Base-by-base conservation (phyloP, 2,329 filamentous ascomycete genomes). In the Nothopassalora personata region DNA sequence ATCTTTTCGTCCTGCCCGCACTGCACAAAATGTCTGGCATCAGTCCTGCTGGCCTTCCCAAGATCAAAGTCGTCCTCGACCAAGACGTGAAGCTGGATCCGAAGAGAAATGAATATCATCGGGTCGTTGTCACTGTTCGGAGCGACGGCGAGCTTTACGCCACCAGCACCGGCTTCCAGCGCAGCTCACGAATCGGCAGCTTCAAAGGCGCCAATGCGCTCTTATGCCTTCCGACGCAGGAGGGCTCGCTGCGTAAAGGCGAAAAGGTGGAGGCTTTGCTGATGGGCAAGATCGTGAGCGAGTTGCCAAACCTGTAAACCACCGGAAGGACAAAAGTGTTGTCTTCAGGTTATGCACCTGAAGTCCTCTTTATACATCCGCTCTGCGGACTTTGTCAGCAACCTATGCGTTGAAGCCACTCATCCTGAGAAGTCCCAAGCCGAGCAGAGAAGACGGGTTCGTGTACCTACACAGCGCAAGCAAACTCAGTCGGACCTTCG, bases 1-100 rank as follows among this genome's bases (percentile, higher is more conserved):
- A 97, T 70, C 83, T 99, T 1, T 97, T 99, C 73, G 91, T 97
- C 8, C 80, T 99, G 10, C 94, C 94, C 0, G 86, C 89, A 0
- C 76, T 99, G 60, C 91, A 96, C 69, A 86, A 88, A 65, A 80
- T 89, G 66, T 82, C 85, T 10, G 94, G 92, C 0, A 78, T 91
- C 23, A 75, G 75, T 45, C 85, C 85, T 0, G 78, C 79, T 0
- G 91, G 92, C 0, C 76, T 97, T 15, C 86, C 91, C 0, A 84
- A 79, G 53, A 84, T 95, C 0, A 83, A 84, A 1, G 92, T 94
- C 0, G 76, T 79, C 1, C 71, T 97, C 28, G 84, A 85, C 0
- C 86, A 94, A 59, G 84, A 90, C 49, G 85, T 97, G 54, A 75
- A 78, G 0, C 81, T 90, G 56, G 94, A 99, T 73, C 81, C 80